These are phyloP conservation scores for Penicillium bovifimosum DNA, from an alignment of 495 filamentous ascomycete species.

Conservation along the genomic window DNA sequence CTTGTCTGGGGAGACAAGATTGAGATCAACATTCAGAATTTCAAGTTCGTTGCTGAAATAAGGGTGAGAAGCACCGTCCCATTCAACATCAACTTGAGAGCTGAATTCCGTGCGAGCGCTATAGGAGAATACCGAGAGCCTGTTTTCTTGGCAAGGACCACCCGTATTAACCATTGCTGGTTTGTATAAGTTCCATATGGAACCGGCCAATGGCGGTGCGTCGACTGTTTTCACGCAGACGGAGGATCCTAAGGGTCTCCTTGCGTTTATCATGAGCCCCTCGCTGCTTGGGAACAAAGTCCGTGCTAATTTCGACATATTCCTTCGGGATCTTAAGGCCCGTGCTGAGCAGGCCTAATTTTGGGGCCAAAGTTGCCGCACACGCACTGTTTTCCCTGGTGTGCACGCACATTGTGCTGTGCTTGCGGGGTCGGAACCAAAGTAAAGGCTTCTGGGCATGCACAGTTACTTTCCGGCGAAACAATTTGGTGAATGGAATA, in stretches of 20 bases:
- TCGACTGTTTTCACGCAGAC: conserved; percentile 25
- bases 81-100: not conserved
- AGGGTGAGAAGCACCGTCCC: conserved; percentile 8
- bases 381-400: not conserved
- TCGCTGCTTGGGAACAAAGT: conserved; percentile 21
- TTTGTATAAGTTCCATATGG: conserved; percentile 20
- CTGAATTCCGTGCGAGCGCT: not conserved
- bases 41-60: conserved; percentile 25
- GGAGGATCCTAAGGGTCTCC: conserved; percentile 19
- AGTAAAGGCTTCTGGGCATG: not conserved
- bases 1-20: conserved; percentile 20
- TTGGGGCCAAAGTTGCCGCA: not conserved
- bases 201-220: conserved; percentile 20
- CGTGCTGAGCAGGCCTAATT: conserved; percentile 13
- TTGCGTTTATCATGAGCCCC: conserved; percentile 22
- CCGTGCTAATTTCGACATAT: conserved; percentile 17
- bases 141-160: conserved; percentile 28
- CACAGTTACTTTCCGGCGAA: not conserved
- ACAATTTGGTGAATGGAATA: not conserved
- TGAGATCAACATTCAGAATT: conserved; percentile 21
- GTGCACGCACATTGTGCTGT: not conserved
- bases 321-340: conserved; percentile 23
- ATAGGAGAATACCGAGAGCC: conserved; percentile 20
- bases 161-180: conserved; percentile 25
- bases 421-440: not conserved